Percentiles rank a stretch among this genome's conserved stretches.
These are phyloP conservation scores for Diaporthe aspalathi DNA, from an alignment of 2,329 filamentous ascomycete species.

Conservation along the genomic window DNA sequence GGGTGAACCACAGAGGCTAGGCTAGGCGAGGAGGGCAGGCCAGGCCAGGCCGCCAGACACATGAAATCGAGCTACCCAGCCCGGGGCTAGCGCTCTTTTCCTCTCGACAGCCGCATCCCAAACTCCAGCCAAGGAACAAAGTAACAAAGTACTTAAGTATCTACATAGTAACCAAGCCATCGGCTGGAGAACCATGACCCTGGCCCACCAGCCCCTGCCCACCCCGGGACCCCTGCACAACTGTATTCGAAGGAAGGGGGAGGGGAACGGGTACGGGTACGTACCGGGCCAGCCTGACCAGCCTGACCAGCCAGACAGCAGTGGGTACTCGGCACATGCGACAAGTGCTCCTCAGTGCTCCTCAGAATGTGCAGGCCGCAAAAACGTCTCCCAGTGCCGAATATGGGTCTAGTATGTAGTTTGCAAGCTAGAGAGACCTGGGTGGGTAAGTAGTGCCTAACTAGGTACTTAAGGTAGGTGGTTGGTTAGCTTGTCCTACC, in stretches of 20 bases:
- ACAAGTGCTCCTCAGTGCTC: too few relatives aligned
- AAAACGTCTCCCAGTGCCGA: background rate
- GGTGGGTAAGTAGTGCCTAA: too few relatives aligned
- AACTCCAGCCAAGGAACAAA: too few relatives aligned
- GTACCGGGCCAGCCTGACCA: too few relatives aligned
- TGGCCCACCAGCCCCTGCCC: conserved; percentile 7
- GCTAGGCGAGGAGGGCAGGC: background rate
- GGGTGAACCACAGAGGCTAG: background rate
- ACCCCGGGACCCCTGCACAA: background rate
- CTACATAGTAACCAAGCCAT: conserved; percentile 1
- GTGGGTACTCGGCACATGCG: background rate
- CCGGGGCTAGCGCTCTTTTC: conserved; percentile 2
- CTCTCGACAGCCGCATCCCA: conserved; percentile 22
- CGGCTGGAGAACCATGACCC: conserved; percentile 22
- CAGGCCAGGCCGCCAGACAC: background rate
- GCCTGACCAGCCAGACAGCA: too few relatives aligned
- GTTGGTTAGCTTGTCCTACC: background rate
- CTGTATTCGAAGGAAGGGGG: too few relatives aligned
- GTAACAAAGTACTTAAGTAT: too few relatives aligned
- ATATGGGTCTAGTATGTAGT: background rate
- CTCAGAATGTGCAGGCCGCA: background rate
- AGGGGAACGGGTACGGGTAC: too few relatives aligned
- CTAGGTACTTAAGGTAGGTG: too few relatives aligned
- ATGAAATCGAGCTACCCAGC: conserved; percentile 17
- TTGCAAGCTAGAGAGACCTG: too few relatives aligned